Evolutionary conservation across 73 alveolate genomes (phyloP), one percentile per base, ranked within the genome.

Genomic region (Loxodes magnus): DNA sequence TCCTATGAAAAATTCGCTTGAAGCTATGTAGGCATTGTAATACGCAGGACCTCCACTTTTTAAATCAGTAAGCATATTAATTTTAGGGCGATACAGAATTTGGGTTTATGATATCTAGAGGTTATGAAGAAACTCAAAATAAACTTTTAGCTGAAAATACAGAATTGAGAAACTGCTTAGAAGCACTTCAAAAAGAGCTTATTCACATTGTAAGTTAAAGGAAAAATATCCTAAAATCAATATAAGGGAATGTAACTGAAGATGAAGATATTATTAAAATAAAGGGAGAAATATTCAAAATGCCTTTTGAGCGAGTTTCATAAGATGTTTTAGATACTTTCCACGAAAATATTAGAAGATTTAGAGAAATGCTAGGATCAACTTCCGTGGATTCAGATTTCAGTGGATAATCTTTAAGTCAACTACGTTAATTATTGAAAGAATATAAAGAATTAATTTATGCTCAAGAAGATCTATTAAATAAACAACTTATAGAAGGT

Each of bases 111-210:
- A 57, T 75, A 0, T 31, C 82, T 10, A 21, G 46, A 12, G 71
- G 67, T 17, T 50, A 68, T 19, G 79, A 59, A n/a, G 83, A 75
- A 21, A 56, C 59, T 7, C 83, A 68, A 26, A 21, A 26, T 24
- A 56, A 43, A 23, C 20, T 75, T 5, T 21, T 50, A 10, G 43
- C 49, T 23, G 89, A 75, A 44, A 75, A 75, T 43, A 36, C 39
- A 31, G 80, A 75, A 20, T 62, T 75, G 10, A 67, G 73, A 38
- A 74, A 62, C 19, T 62, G 78, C 42, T 34, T 75, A 12, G 67
- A 67, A 48, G n/a, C 43, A 56, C 65, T 75, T 37, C 60, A 75
- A 59, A 49, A 48, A 37, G 89, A 75, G 48, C 60, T 75, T 27
- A 50, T 65, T 21, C 71, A 64, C 21, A 59, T 75, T 21, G 27